Base-by-base conservation (phyloP, 179 eudicot species). In the Actinidia chinensis region DNA sequence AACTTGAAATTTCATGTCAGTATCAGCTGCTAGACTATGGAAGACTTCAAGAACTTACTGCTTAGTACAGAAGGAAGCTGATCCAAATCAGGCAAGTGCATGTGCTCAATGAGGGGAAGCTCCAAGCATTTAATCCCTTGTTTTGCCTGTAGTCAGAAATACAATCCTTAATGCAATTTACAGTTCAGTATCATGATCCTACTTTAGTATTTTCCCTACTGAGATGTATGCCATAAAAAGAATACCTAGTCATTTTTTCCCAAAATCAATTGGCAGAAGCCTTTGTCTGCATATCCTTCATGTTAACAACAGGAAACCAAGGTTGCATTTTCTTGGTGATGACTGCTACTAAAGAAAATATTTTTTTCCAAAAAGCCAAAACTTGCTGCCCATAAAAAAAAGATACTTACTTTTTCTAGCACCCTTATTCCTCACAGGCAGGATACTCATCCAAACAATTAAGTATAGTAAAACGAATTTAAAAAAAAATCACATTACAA, bases 61-160 rank as follows among this genome's bases (percentile, higher is more conserved):
- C 71, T 70, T 65, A 95, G 79, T 48, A 88, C 44, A 69, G 87
- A 85, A 74, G 85, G 84, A 80, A 95, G 97, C 83, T 71, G 89
- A 9, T 87, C 76, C 60, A 88, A 78, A 83, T 91, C 98, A 47
- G 98, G 93, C 74, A 94, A 90, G 69, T 80, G 78, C 47, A 79
- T 86, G 56, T 95, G 99, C 86, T 92, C 90, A 79, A 95, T 89
- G 44, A 95, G 98, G 80, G 99, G 99, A 74, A 94, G 88, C 88
- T 93, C 99, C 84, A 95, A 82, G 80, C 92, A 89, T 48, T 75
- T 43, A 76, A 94, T 83, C 52, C 93, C 94, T 75, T 84, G 90
- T 80, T 88, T 87, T 1, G 80, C 93, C 99, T 93, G 87, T 79
- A 79, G 6, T 42, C 14, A 79, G 58, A 46, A 14, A 69, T 17